Conservation (phyloP, 23 red algal genomes). For the Agarophyton chilense region DNA sequence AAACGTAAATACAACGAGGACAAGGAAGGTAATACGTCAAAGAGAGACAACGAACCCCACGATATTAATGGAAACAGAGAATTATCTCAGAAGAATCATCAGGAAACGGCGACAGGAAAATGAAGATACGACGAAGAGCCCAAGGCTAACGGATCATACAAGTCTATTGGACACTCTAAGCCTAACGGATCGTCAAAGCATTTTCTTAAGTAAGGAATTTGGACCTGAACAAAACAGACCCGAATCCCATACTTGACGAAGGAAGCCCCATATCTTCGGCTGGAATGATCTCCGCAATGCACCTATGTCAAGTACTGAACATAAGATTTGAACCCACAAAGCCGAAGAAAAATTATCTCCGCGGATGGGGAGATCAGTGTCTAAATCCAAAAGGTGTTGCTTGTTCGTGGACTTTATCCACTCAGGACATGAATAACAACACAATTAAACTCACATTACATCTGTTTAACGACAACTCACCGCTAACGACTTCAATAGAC, state of each 20-base stretch:
- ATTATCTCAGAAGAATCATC: no score
- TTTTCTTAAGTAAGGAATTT: background rate
- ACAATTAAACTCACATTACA: constrained; percentile 5
- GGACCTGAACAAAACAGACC: background rate
- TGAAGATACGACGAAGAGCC: no score
- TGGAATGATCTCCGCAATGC: background rate
- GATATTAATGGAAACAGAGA: no score
- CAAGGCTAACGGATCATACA: background rate
- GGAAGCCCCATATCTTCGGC: background rate
- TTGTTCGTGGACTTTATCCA: constrained; percentile 12
- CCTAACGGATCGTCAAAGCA: no score
- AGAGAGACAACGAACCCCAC: no score
- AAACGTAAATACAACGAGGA: no score
- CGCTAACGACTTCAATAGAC: constrained; percentile 26
- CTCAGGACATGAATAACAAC: background rate
- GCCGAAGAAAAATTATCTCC: background rate
- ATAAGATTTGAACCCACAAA: background rate
- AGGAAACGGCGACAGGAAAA: no score
- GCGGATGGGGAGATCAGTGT: constrained; percentile 9
- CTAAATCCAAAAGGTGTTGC: background rate
- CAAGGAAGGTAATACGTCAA: no score
- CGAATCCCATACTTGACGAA: constrained; percentile 21
- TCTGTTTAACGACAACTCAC: constrained; percentile 15
- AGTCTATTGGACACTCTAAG: no score
- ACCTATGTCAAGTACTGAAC: background rate